These are phyloP conservation scores for Raphanus sativus DNA, from an alignment of 345 rosid genomes.

Conservation along the genomic window DNA sequence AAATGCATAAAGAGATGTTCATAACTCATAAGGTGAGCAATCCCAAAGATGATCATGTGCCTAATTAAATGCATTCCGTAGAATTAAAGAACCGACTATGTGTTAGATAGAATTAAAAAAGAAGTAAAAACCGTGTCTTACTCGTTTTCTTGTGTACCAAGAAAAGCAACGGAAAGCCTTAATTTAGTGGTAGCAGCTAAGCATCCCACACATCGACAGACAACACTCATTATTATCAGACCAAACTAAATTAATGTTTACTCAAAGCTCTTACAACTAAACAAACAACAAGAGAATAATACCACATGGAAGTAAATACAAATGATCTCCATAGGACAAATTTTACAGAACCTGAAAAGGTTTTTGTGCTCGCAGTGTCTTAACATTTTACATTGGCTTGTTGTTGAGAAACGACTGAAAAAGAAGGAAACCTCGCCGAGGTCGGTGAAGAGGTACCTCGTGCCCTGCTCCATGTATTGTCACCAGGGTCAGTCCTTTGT, in stretches of 20 bases:
- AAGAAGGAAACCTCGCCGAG: conserved; percentile 80
- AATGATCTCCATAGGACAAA: neutral
- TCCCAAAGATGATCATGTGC: conserved; percentile 32
- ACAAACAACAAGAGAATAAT: neutral
- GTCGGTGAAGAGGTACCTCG: conserved; percentile 82
- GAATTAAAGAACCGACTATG: neutral
- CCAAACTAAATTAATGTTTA: neutral
- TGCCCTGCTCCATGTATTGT: conserved; percentile 94
- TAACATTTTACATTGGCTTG: conserved; percentile 51
- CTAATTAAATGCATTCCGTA: conserved; percentile 6
- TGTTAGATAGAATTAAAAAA: neutral
- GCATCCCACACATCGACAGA: conserved; percentile 28
- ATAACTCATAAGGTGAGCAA: conserved; percentile 9
- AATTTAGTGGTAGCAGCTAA: neutral
- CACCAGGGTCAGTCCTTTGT: conserved; percentile 79
- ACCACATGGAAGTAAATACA: neutral
- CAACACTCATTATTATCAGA: conserved; percentile 9
- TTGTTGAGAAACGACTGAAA: conserved; percentile 79
- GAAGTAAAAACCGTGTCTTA: neutral
- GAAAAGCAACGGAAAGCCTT: conserved; percentile 32
- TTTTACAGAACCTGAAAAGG: conserved; percentile 14
- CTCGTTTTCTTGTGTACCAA: conserved; percentile 39
- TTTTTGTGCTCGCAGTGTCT: neutral
- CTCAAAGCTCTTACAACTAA: neutral
- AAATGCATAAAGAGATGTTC: neutral